phyloP scores from a whole-genome alignment of 2,329 filamentous ascomycete species.

The Bipolaris victoriae region DNA sequence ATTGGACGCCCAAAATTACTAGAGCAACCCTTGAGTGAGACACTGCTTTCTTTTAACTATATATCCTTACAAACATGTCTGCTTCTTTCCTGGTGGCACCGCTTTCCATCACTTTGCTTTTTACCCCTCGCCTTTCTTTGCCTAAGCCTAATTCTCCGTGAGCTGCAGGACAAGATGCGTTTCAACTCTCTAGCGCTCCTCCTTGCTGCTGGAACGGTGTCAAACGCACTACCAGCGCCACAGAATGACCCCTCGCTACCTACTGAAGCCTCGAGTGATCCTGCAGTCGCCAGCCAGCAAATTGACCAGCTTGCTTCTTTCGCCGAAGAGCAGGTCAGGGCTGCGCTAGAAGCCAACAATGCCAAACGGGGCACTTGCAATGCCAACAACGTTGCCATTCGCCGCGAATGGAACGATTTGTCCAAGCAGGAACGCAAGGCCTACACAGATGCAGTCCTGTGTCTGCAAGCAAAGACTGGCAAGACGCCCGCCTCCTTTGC shows the following conservation, averaged over 20 bases:
- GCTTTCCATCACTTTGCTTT: background rate
- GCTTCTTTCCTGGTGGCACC: background rate
- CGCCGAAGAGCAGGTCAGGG: constrained; percentile 28
- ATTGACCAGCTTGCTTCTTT: constrained; percentile 31
- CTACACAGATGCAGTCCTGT: constrained; percentile 48
- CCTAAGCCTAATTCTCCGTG: background rate
- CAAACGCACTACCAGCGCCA: constrained; percentile 32
- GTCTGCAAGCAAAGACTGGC: constrained; percentile 36
- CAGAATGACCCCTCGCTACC: constrained; percentile 28
- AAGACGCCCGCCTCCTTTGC: constrained; percentile 36
- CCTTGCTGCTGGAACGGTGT: constrained; percentile 32
- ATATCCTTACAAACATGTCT: background rate
- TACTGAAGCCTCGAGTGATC: constrained; percentile 27
- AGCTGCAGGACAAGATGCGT: constrained; percentile 28
- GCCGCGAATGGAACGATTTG: constrained; percentile 37
- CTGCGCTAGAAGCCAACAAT: constrained; percentile 21
- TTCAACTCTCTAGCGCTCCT: constrained; percentile 32
- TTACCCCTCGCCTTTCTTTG: background rate
- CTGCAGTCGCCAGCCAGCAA: constrained; percentile 31
- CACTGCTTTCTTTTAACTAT: background rate
- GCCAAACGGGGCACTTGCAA: constrained; percentile 34
- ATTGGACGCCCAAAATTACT: constrained; percentile 1
- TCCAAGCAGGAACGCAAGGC: constrained; percentile 38
- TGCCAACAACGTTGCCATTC: constrained; percentile 32
- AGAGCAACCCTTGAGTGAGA: too few relatives aligned